These are phyloP conservation scores for Acer yangbiense DNA, from an alignment of 345 rosid genomes.

Conservation along the genomic window DNA sequence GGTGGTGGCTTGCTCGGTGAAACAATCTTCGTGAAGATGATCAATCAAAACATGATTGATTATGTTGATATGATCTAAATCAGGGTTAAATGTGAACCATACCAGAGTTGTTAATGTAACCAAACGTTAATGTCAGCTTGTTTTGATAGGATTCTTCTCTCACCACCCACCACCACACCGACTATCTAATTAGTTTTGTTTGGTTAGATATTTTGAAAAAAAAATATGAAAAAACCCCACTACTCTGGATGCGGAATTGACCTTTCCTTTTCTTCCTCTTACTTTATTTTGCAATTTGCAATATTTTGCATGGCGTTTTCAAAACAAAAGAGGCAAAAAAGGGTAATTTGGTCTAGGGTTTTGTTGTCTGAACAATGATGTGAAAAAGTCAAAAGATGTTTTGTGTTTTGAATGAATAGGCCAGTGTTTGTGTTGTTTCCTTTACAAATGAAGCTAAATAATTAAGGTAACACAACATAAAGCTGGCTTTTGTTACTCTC, in stretches of 20 bases:
- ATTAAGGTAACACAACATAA: neutral
- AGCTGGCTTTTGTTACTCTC: neutral
- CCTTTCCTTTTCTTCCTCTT: neutral
- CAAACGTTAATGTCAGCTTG: constrained; percentile 22
- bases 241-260: neutral
- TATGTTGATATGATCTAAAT: neutral
- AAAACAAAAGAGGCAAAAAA: neutral
- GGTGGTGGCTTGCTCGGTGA: constrained; percentile 92
- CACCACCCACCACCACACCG: neutral
- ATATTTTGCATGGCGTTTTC: neutral
- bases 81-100: constrained; percentile 14
- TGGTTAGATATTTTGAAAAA: neutral
- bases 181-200: neutral
- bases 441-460: no score
- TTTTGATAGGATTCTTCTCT: constrained; percentile 8
- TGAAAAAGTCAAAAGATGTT: constrained; percentile 10
- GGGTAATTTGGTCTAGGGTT: neutral
- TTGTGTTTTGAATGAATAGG: constrained; percentile 1
- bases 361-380: neutral
- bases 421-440: neutral
- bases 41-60: neutral
- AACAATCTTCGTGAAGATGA: constrained; percentile 50
- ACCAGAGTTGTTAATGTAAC: constrained; percentile 26
- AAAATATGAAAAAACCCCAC: neutral
- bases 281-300: neutral